Evolutionary conservation across 306 rosid genomes (phyloP), one percentile per base, ranked within the genome.

Genomic region (Vigna radiata): DNA sequence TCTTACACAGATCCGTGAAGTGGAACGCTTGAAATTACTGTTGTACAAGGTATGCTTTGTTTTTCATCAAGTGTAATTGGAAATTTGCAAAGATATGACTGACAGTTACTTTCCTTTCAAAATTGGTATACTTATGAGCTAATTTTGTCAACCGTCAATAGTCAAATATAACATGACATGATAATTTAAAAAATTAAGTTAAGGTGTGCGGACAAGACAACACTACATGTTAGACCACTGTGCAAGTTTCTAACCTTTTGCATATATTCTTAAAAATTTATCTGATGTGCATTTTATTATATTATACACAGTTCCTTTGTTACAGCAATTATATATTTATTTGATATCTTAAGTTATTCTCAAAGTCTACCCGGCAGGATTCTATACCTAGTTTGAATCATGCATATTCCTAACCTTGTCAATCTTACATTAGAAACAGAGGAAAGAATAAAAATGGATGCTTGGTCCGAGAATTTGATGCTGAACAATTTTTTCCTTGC

Each of bases 11-110:
- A 59, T 59, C 39, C 17, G 5, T 59, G 37, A 63, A 13, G 83
- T 69, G 56, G 79, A 81, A 49, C 39, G 2, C 8, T 47, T 85
- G 17, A 78, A 85, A 47, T 81, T 85, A 49, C 56, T 77, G 68
- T 77, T 85, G 39, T 81, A 78, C 68, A 85, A 74, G 88, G 88
- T 85, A 85, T 68, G 81, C 12, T 83, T 81, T 8, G 9, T 25
- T 73, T 77, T 76, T 29, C 11, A 39, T 39, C 11, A 1, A 3
- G 16, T 55, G 23, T 65, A 21, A 52, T 33, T 73, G 23, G 23
- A 41, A 25, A 15, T 78, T 50, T 70, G 64, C 53, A 4, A 43
- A 70, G 55, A 53, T 54, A 36, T 0, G 48, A 43, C 48, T 11
- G 14, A 9, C 1, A 43, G 5, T 43, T 43, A 43, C 10, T 10